Evolutionary conservation across 345 rosid genomes (phyloP).

Genomic region (Linum trigynum): DNA sequence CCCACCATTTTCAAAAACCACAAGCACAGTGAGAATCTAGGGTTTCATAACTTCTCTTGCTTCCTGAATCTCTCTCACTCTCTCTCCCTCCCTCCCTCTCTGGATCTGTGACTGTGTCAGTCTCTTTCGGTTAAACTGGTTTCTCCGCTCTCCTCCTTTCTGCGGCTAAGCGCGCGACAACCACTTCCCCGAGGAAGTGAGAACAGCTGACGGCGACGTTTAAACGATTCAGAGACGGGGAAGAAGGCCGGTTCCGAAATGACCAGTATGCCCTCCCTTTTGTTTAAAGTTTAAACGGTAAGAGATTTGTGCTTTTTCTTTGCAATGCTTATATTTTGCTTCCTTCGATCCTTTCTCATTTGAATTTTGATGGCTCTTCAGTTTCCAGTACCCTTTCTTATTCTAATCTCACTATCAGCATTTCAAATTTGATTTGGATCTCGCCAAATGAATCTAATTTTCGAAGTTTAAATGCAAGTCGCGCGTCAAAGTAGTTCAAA

Average conservation of each 20-base stretch:
- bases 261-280: slow-evolving; percentile 10
- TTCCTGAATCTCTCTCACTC: no score
- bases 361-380: neutral
- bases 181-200: slow-evolving; percentile 11
- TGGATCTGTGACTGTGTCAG: neutral
- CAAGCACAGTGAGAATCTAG: neutral
- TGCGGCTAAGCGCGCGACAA: neutral
- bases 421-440: neutral
- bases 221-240: slow-evolving; percentile 15
- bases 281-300: no score
- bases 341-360: neutral
- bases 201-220: slow-evolving; percentile 47
- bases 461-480: no score
- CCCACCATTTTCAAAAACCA: slow-evolving; percentile 15
- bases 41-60: slow-evolving; percentile 7
- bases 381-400: neutral
- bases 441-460: no score
- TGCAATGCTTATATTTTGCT: neutral
- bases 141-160: neutral
- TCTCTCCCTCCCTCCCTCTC: slow-evolving; percentile 8
- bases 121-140: neutral
- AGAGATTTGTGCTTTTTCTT: neutral
- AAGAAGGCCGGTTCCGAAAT: slow-evolving; percentile 5
- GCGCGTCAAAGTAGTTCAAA: no score
- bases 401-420: neutral